These are phyloP conservation scores for Euptelea pleiosperma DNA, from an alignment of 164 flowering plant species.

Conservation along the genomic window DNA sequence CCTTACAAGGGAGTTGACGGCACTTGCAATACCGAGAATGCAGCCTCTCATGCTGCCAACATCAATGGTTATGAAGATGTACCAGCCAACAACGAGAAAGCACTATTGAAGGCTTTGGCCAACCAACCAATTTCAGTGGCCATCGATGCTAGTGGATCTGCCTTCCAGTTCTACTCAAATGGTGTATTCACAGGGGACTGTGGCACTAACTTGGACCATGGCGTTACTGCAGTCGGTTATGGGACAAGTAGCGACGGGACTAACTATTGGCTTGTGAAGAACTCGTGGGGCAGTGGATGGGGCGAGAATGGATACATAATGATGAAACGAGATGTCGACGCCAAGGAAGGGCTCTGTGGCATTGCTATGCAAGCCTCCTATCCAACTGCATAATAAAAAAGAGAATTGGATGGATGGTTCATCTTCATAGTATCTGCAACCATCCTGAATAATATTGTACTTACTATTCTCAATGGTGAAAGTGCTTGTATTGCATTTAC, in stretches of 20 bases:
- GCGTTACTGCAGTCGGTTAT: slow-evolving; percentile 29
- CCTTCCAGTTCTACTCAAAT: slow-evolving; percentile 26
- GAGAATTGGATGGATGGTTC: too few species aligned
- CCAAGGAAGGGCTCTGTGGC: slow-evolving; percentile 21
- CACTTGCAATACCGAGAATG: slow-evolving; percentile 21
- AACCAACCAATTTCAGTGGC: slow-evolving; percentile 27
- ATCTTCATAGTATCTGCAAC: too few species aligned
- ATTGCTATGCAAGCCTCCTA: slow-evolving; percentile 27
- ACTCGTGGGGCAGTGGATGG: slow-evolving; percentile 27
- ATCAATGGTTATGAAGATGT: slow-evolving; percentile 23
- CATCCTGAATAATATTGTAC: too few species aligned
- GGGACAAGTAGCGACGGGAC: slow-evolving; percentile 23
- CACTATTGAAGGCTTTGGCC: slow-evolving; percentile 27
- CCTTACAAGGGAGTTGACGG: slow-evolving; percentile 24
- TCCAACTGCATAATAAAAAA: too few species aligned
- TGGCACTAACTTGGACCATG: slow-evolving; percentile 25
- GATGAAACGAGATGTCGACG: slow-evolving; percentile 19
- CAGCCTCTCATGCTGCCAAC: slow-evolving; percentile 11
- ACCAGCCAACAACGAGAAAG: slow-evolving; percentile 21
- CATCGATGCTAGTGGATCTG: slow-evolving; percentile 17
- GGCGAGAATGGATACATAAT: slow-evolving; percentile 29
- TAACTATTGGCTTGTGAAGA: slow-evolving; percentile 33
- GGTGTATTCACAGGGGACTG: slow-evolving; percentile 28
- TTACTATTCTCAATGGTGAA: too few species aligned
- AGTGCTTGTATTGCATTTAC: too few species aligned